Evolutionary conservation across 352 stramenopile genomes (phyloP), one percentile per base, ranked within the genome.

Genomic region (Pythium vanterpoolii): DNA sequence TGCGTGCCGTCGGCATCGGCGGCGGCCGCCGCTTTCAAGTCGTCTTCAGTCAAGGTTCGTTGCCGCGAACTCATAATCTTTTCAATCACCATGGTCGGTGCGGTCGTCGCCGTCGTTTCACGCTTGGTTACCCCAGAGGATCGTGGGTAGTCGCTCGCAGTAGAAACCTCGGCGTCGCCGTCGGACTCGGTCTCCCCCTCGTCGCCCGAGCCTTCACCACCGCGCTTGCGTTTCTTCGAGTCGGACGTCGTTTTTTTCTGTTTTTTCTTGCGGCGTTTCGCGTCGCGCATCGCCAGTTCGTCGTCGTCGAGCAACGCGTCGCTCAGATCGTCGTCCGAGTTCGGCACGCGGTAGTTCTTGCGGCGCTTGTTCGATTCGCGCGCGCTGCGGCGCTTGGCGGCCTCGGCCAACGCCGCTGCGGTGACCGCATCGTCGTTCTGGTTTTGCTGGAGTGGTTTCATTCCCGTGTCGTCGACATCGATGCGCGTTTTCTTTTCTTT

Each of bases 41-140:
- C 21, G 51, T 56, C n/a, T 49, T 54, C 68, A 2, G 62, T 66
- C 23, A 79, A 47, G 10, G 84, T 71, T 21, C 74, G 74, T 36
- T 84, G 69, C 28, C 84, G 74, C 21, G 83, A 73, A 33, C 77
- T 85, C 84, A 96, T 93, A 64, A 94, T 94, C 72, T 93, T 92
- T 50, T 96, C 86, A 55, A 96, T 96, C 4, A 93, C 78, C 84
- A 94, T 91, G 1, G 64, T 80, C 5, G 81, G 42, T 28, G 45
- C 47, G 9, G 13, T 21, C 14, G 50, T 18, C 23, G 7, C n/a
- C n/a, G 52, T 49, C 26, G 21, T 10, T 11, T 28, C 44, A 8
- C 5, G 7, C 42, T 18, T 31, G 5, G 44, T 26, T 9, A 26
- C 27, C 14, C 8, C 18, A 7, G n/a, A n/a, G n/a, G n/a, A n/a